Evolutionary conservation across 192 early-diverging fungal species (phyloP), one percentile per base, ranked within the genome.

Genomic region (Podila horticola): DNA sequence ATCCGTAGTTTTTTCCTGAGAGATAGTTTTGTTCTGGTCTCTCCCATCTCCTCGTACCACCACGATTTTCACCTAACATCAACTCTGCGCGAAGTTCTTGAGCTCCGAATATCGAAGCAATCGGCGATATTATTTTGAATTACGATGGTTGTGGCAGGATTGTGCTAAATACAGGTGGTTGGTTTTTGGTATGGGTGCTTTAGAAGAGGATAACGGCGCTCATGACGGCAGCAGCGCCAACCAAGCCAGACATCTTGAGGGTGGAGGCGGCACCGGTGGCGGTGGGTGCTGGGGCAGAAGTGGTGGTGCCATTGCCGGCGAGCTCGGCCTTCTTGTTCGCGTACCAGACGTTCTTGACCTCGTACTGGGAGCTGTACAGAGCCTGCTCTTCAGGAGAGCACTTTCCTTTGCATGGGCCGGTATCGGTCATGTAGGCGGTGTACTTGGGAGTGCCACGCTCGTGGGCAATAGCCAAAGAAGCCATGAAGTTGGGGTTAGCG

Each of bases 401-500:
- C 4, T 29, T 29, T 6, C 55, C 30, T 55, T 62, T 64, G 50
- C 84, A 85, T 30, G 71, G 63, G 57, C 84, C 79, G 36, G 74
- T 81, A 7, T 58, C 15, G 55, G 71, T 63, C 74, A 83, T 82
- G 57, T 69, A 85, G 24, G 55, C 36, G 8, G 60, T 74, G 61
- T 85, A 85, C 2, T 61, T 38, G 41, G 74, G 62, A 33, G 69
- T 77, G 36, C 49, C 58, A 19, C 74, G 74, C 19, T 66, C 59
- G 58, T 82, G 75, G 26, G 64, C 67, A 65, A 72, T 41, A 15
- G 36, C 48, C 19, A 85, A 52, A 19, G 81, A 85, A 1, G 17
- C 29, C 36, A 85, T 58, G 51, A 83, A 82, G 38, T 85, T 52
- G 19, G 71, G 41, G 22, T 66, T 83, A 8, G 60, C 2, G 28